A percentile compares a stretch with the other conserved stretches of the same genome.
These are phyloP conservation scores for Fusarium sp. DNA, from an alignment of 2,329 filamentous ascomycete genomes.

Conservation along the genomic window DNA sequence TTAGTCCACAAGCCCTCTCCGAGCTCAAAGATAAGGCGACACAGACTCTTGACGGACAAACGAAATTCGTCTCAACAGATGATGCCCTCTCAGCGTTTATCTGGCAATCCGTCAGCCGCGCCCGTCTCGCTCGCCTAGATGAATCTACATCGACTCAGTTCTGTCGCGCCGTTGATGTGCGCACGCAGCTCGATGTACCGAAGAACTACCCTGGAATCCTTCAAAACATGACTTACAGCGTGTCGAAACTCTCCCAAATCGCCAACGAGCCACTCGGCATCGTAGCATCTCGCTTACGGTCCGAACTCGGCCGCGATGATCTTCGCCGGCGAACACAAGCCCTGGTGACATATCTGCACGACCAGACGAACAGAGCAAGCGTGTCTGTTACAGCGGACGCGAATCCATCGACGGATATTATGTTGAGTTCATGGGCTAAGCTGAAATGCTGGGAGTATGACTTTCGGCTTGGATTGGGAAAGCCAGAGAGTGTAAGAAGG, in stretches of 20 bases:
- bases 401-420: slow-evolving; percentile 54
- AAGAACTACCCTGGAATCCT: slow-evolving; percentile 58
- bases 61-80: slow-evolving; percentile 60
- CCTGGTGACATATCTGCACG: slow-evolving; percentile 52
- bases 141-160: slow-evolving; percentile 45
- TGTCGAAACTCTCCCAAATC: slow-evolving; percentile 43
- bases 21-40: slow-evolving; percentile 54
- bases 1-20: slow-evolving; percentile 49
- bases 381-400: slow-evolving; percentile 50
- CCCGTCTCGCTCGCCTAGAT: slow-evolving; percentile 50
- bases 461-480: slow-evolving; percentile 58
- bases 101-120: slow-evolving; percentile 57
- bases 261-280: slow-evolving; percentile 45
- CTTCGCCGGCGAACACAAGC: slow-evolving; percentile 51
- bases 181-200: slow-evolving; percentile 54
- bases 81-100: slow-evolving; percentile 62
- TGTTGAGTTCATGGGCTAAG: slow-evolving; percentile 65
- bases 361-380: slow-evolving; percentile 47
- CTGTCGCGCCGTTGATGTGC: slow-evolving; percentile 60
- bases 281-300: slow-evolving; percentile 52
- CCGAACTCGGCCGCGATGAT: slow-evolving; percentile 48
- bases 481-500: slow-evolving; percentile 57
- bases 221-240: slow-evolving; percentile 57
- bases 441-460: slow-evolving; percentile 56
- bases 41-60: not conserved